These are phyloP conservation scores for Saksenaea vasiformis DNA, from an alignment of 371 early-diverging fungal genomes.

Conservation along the genomic window DNA sequence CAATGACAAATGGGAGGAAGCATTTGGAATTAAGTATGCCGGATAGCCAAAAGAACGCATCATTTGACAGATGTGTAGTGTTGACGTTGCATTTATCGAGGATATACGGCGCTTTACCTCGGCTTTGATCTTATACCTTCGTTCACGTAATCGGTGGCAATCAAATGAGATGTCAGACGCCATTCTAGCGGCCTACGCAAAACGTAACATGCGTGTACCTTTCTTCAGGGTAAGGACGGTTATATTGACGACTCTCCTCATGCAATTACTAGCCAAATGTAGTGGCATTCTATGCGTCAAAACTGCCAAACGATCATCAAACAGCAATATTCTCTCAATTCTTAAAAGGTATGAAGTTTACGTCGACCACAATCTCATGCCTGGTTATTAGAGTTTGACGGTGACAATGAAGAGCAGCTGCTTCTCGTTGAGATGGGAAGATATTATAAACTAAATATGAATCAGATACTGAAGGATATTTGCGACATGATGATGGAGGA, in stretches of 20 bases:
- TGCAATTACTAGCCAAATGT: conserved; percentile 14
- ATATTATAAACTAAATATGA: conserved; percentile 17
- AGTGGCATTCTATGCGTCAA: conserved; percentile 23
- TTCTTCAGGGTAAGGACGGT: not conserved
- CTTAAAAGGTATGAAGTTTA: conserved; percentile 15
- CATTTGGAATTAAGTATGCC: not conserved
- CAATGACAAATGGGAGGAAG: conserved; percentile 2
- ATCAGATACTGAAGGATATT: not conserved
- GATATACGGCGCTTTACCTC: conserved; percentile 18
- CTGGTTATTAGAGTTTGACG: conserved; percentile 17
- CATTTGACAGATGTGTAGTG: not conserved
- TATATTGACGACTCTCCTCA: not conserved
- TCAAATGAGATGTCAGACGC: conserved; percentile 8
- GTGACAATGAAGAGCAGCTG: conserved; percentile 23
- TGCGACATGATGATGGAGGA: not conserved
- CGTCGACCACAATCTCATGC: not conserved
- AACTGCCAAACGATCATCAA: conserved; percentile 16
- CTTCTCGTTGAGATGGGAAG: conserved; percentile 22
- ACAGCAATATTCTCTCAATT: conserved; percentile 22
- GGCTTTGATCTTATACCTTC: conserved; percentile 22
- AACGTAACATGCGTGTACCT: conserved; percentile 11
- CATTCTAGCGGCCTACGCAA: conserved; percentile 16
- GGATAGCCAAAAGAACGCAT: not conserved
- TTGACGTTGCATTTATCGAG: not conserved
- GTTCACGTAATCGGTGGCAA: conserved; percentile 13